Percentiles rank a stretch among this genome's conserved stretches.
These are phyloP conservation scores for Geotrichum fermentans DNA, from an alignment of 1,139 yeast species.

Conservation along the genomic window DNA sequence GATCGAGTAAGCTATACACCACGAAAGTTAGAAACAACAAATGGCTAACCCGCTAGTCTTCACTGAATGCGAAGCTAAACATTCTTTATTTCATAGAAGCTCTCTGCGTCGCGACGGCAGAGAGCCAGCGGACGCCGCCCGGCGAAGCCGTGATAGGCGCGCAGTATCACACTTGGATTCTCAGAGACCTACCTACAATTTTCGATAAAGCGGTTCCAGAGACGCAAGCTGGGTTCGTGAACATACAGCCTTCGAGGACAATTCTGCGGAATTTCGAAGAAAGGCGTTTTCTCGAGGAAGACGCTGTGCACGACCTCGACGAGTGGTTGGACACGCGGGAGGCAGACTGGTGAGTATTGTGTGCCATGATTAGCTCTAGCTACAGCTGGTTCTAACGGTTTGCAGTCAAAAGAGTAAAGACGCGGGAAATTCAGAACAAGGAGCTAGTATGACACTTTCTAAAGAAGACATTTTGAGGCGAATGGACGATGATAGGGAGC, in stretches of 20 bases:
- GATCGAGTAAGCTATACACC: constrained; percentile 39
- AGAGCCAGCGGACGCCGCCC: constrained; percentile 34
- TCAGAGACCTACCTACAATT: constrained; percentile 50
- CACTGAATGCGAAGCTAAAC: constrained; percentile 17
- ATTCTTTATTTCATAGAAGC: constrained; percentile 16
- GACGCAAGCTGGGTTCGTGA: constrained; percentile 45
- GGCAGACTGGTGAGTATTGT: constrained; percentile 18
- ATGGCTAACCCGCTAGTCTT: constrained; percentile 9
- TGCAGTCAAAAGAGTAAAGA: constrained; percentile 21
- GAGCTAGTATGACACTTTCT: constrained; percentile 17
- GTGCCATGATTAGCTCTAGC: neutral
- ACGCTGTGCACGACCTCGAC: constrained; percentile 18
- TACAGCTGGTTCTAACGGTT: constrained; percentile 11
- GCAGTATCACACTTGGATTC: constrained; percentile 27
- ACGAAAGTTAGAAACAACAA: constrained; percentile 28
- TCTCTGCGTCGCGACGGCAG: constrained; percentile 10
- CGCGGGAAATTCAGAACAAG: constrained; percentile 16
- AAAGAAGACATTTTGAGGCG: constrained; percentile 36
- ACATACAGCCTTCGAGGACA: constrained; percentile 40
- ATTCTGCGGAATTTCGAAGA: constrained; percentile 27
- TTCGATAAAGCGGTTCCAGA: constrained; percentile 50
- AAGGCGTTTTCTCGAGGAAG: constrained; percentile 22
- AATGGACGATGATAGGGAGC: constrained; percentile 83
- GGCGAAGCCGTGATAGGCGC: constrained; percentile 2
- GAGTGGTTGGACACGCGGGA: constrained; percentile 16